phyloP scores from a whole-genome alignment of 495 filamentous ascomycete species.

The Penicillium alfredii region DNA sequence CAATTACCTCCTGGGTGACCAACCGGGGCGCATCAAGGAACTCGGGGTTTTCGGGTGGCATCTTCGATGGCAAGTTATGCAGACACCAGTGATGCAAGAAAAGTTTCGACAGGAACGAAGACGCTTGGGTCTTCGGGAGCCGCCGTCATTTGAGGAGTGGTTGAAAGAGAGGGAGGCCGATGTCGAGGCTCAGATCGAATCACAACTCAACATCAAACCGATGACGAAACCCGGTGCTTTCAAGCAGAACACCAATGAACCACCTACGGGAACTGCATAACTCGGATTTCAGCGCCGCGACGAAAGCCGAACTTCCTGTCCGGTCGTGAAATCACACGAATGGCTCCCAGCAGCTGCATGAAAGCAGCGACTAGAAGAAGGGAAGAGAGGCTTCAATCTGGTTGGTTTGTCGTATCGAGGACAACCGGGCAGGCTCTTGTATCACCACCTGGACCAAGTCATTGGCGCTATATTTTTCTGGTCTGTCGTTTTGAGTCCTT shows the following conservation, averaged over 20 bases:
- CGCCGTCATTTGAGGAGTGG: constrained; percentile 37
- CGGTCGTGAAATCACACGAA: no score
- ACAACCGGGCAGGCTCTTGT: constrained; percentile 24
- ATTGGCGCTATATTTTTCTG: constrained; percentile 9
- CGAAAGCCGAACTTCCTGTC: no score
- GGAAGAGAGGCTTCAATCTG: no score
- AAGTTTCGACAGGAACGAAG: constrained; percentile 53
- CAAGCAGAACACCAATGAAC: no score
- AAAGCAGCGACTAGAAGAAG: no score
- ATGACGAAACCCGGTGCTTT: constrained; percentile 35
- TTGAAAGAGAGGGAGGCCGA: constrained; percentile 35
- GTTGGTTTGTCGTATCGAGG: no score
- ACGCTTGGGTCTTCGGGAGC: constrained; percentile 41
- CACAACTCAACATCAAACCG: constrained; percentile 33
- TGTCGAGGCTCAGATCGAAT: constrained; percentile 26
- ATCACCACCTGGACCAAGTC: constrained; percentile 24
- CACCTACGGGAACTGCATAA: no score
- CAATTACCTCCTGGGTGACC: constrained; percentile 76
- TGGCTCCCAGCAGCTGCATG: no score
- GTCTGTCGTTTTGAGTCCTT: no score
- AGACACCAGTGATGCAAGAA: constrained; percentile 55
- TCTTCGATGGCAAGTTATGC: constrained; percentile 79
- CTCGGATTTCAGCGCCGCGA: no score
- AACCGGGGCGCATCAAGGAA: constrained; percentile 67
- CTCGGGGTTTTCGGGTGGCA: constrained; percentile 84